These are phyloP conservation scores for Lactarius indigo DNA, from an alignment of 768 basidiomycete species.

Conservation along the genomic window DNA sequence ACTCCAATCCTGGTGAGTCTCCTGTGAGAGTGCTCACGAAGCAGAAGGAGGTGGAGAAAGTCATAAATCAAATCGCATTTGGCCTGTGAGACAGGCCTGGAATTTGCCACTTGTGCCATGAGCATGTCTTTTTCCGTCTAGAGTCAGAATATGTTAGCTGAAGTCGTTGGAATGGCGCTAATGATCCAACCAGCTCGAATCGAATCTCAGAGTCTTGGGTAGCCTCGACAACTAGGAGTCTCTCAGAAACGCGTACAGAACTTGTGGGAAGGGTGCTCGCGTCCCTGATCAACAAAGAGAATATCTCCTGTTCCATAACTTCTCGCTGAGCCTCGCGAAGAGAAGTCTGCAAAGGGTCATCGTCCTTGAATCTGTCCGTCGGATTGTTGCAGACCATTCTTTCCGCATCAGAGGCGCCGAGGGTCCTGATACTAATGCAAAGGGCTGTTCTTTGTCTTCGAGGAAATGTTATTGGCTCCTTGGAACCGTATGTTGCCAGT, in stretches of 20 bases:
- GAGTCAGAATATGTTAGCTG: not conserved
- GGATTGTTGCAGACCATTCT: slow-evolving; percentile 10
- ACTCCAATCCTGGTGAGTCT: slow-evolving; percentile 42
- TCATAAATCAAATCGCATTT: slow-evolving; percentile 69
- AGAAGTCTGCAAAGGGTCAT: slow-evolving; percentile 40
- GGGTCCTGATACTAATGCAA: slow-evolving; percentile 49
- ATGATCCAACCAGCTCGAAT: slow-evolving; percentile 62
- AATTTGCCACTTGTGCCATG: slow-evolving; percentile 7
- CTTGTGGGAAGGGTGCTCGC: slow-evolving; percentile 74
- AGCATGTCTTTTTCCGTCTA: slow-evolving; percentile 32
- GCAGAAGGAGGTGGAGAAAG: slow-evolving; percentile 58
- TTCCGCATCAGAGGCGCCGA: slow-evolving; percentile 33
- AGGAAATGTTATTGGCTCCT: slow-evolving; percentile 33
- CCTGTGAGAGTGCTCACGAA: slow-evolving; percentile 52
- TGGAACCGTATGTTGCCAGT: slow-evolving; percentile 47
- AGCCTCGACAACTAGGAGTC: slow-evolving; percentile 72
- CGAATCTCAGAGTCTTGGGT: slow-evolving; percentile 64
- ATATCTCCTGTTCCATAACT: slow-evolving; percentile 78
- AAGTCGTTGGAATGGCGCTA: not conserved
- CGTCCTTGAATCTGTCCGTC: not conserved
- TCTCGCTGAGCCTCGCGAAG: slow-evolving; percentile 64
- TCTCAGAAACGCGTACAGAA: slow-evolving; percentile 74
- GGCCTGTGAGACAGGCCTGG: slow-evolving; percentile 10
- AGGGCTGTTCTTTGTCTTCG: slow-evolving; percentile 62
- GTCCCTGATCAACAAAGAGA: slow-evolving; percentile 67